These are phyloP conservation scores for Inosperma sp. DNA, from an alignment of 768 basidiomycete species.

Conservation along the genomic window DNA sequence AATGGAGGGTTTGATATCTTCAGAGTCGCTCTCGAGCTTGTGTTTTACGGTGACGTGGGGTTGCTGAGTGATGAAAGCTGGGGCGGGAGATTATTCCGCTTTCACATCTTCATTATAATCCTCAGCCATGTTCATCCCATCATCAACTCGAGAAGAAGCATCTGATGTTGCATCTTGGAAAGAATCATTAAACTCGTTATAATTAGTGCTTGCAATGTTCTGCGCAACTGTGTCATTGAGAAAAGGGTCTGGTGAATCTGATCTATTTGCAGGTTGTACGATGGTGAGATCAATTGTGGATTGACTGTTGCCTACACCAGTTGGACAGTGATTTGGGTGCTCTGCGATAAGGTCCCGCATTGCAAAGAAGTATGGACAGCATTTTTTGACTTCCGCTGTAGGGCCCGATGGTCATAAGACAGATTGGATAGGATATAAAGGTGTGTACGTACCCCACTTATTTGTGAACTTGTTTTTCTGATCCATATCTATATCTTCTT, in stretches of 20 bases:
- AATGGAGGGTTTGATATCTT: not conserved
- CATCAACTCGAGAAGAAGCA: not conserved
- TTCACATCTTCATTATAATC: not conserved
- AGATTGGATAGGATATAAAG: not conserved
- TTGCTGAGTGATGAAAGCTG: no score
- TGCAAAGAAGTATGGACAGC: not conserved
- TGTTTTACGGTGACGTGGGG: no score
- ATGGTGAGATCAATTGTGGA: not conserved
- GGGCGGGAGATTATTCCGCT: no score
- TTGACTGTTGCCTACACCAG: not conserved
- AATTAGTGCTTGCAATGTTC: no score
- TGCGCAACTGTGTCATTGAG: not conserved
- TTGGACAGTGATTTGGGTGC: not conserved
- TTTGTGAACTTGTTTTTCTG: not conserved
- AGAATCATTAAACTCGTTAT: no score
- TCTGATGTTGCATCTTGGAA: not conserved
- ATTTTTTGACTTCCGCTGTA: not conserved
- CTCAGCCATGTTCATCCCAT: not conserved
- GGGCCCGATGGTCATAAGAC: not conserved
- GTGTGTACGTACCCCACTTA: not conserved
- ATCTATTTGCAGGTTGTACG: not conserved
- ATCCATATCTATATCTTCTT: constrained; percentile 16
- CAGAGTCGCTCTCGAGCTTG: not conserved
- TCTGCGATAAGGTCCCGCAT: not conserved
- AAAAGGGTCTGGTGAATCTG: not conserved